Base-by-base conservation (phyloP, 2,329 filamentous ascomycete species). In the Hypomyces perniciosus region DNA sequence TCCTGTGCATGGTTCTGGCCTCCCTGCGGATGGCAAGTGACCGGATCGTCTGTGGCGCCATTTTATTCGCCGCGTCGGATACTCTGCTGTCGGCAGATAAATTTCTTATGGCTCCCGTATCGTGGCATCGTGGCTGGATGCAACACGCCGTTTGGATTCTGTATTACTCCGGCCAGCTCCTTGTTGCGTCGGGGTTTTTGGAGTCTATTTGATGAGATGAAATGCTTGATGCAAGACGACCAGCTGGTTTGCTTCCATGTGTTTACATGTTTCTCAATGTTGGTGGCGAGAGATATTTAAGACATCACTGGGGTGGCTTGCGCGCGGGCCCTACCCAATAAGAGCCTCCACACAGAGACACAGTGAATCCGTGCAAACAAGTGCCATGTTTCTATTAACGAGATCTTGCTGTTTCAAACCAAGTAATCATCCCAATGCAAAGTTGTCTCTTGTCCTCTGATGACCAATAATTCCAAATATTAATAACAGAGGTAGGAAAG, bases 161-260 rank as follows among this genome's bases (percentile, higher is more conserved):
- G 12, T 70, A 70, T 51, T 70, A 68, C 50, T 52, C 45, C 8
- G 68, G 66, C 1, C 68, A 70, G 54, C 37, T 64, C 4, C 53
- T 65, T n/a, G 69, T 70, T 46, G 56, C 59, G 4, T 30, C 31
- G 8, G 54, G 54, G 3, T 12, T 55, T 10, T 27, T 42, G 39
- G 27, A 42, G 13, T 42, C 39, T 42, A 35, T 8, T 8, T 8
- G 33, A 8, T 35, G 33, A 8, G 33, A 8, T 35, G 33, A 35
- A 12, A 8, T 8, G 33, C 12, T 8, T 35, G 8, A 8, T 35
- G 8, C 12, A 12, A 8, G 4, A 12, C 33, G 12, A 8, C 33
- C 33, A 8, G 2, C 33, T 35, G 8, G 33, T 12, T 12, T 35
- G 33, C 33, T 35, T 20, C 20, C 20, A 20, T 20, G 20, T 20